Percentiles rank a stretch among this genome's conserved stretches.
Conservation (phyloP, 192 early-diverging fungal species). For the Entophlyctis helioformis region DNA sequence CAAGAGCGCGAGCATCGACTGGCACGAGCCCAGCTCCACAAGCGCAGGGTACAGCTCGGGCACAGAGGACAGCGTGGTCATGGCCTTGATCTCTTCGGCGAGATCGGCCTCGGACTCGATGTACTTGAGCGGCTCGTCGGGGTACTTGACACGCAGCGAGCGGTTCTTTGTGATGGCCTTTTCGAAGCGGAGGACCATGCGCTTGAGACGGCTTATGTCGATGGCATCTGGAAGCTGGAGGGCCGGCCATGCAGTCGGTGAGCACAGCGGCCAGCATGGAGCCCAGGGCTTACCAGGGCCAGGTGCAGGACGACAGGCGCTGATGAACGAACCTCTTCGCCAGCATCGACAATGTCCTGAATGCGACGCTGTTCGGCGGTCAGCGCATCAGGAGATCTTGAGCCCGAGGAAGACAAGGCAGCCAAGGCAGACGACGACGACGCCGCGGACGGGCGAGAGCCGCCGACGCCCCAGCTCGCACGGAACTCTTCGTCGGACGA, state of each 20-base stretch:
- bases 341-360: conserved; percentile 72
- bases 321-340: conserved; percentile 49
- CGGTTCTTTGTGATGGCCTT: conserved; percentile 80
- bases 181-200: conserved; percentile 72
- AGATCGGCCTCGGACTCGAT: conserved; percentile 93
- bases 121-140: conserved; percentile 54
- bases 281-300: not conserved
- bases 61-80: conserved; percentile 63
- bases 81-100: conserved; percentile 73
- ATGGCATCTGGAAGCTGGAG: conserved; percentile 37
- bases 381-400: no score
- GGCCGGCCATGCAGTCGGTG: not conserved
- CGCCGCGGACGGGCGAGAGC: conserved; percentile 17
- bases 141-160: conserved; percentile 68
- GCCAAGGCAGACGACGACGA: conserved; percentile 71
- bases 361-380: conserved; percentile 64
- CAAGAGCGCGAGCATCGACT: conserved; percentile 61
- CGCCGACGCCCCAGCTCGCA: not conserved
- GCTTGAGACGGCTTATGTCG: conserved; percentile 54
- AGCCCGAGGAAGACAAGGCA: no score
- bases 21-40: conserved; percentile 52
- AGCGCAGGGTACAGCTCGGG: conserved; percentile 69
- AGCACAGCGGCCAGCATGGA: not conserved
- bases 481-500: not conserved
- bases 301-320: not conserved